Conservation (phyloP, 1,284 basidiomycete genomes). For the Porphyrellus sp. region DNA sequence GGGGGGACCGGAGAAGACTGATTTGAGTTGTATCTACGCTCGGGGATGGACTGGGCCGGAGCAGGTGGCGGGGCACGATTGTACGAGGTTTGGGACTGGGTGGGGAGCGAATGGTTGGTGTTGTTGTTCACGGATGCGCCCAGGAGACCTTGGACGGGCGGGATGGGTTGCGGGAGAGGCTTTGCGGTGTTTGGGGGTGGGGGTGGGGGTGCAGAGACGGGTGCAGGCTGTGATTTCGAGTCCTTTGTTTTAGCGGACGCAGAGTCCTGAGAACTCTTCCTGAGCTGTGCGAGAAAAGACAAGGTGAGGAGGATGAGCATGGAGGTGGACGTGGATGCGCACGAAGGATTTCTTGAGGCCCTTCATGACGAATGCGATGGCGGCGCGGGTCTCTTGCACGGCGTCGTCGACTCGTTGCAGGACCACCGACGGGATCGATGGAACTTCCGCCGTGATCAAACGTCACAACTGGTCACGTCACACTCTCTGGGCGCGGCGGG, state of each 20-base stretch:
- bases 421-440: conserved; percentile 34
- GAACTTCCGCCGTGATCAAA: conserved; percentile 28
- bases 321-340: conserved; percentile 25
- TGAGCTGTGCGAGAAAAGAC: conserved; percentile 49
- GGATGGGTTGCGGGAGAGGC: conserved; percentile 50
- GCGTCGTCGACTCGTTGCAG: conserved; percentile 5
- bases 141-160: conserved; percentile 38
- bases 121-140: conserved; percentile 42
- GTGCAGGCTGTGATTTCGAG: conserved; percentile 46
- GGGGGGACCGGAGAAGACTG: conserved; percentile 64
- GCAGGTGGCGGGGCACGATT: conserved; percentile 43
- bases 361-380: conserved; percentile 60
- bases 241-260: conserved; percentile 67
- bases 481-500: conserved; percentile 16
- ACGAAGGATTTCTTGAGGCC: conserved; percentile 87
- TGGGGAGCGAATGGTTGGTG: conserved; percentile 41
- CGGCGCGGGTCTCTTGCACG: conserved; percentile 9
- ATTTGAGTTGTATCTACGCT: conserved; percentile 54
- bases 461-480: conserved; percentile 33
- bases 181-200: conserved; percentile 65
- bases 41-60: conserved; percentile 38
- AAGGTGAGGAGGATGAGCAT: conserved; percentile 15
- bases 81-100: conserved; percentile 38
- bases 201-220: conserved; percentile 52
- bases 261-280: conserved; percentile 66